Evolutionary conservation across 768 basidiomycete species (phyloP).

Genomic region (Saitozyma podzolica): DNA sequence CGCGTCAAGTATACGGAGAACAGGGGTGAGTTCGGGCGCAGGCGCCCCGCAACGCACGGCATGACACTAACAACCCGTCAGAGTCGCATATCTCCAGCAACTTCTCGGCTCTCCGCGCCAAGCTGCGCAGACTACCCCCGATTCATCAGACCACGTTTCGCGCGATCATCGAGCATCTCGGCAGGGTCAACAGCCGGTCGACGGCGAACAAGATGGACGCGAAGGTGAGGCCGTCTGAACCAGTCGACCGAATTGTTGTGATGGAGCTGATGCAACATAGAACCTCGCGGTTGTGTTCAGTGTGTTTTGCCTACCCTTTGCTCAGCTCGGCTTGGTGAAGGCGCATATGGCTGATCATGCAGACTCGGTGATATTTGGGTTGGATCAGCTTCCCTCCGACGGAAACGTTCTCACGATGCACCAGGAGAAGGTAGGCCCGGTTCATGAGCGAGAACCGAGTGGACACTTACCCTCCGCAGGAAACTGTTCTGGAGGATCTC

Average conservation of each 20-base stretch:
- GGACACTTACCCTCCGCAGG: conserved; percentile 52
- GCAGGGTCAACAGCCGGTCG: conserved; percentile 65
- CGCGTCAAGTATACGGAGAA: conserved; percentile 77
- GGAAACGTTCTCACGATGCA: conserved; percentile 76
- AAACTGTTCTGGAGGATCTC: conserved; percentile 79
- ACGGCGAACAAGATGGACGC: conserved; percentile 91
- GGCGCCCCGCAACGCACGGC: not conserved
- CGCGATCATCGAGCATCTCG: conserved; percentile 77
- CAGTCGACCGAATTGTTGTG: not conserved
- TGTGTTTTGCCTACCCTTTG: conserved; percentile 4
- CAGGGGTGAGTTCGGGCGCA: conserved; percentile 58
- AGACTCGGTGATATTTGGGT: conserved; percentile 77
- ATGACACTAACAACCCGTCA: conserved; percentile 42
- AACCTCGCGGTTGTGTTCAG: conserved; percentile 91
- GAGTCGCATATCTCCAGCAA: conserved; percentile 71
- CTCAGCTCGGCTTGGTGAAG: conserved; percentile 2
- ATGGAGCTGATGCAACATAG: conserved; percentile 42
- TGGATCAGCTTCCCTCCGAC: conserved; percentile 80
- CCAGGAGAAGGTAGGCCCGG: conserved; percentile 63
- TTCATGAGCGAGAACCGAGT: conserved; percentile 2
- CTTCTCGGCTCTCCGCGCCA: conserved; percentile 76
- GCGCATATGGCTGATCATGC: conserved; percentile 1
- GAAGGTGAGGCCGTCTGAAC: conserved; percentile 47
- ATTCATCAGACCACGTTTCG: conserved; percentile 84
- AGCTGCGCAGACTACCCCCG: conserved; percentile 76